Percentiles rank a stretch among this genome's conserved stretches.
Evolutionary conservation across 176 grass and related monocot genomes (phyloP).

Genomic region (sorghum (Sorghum bicolor)): DNA sequence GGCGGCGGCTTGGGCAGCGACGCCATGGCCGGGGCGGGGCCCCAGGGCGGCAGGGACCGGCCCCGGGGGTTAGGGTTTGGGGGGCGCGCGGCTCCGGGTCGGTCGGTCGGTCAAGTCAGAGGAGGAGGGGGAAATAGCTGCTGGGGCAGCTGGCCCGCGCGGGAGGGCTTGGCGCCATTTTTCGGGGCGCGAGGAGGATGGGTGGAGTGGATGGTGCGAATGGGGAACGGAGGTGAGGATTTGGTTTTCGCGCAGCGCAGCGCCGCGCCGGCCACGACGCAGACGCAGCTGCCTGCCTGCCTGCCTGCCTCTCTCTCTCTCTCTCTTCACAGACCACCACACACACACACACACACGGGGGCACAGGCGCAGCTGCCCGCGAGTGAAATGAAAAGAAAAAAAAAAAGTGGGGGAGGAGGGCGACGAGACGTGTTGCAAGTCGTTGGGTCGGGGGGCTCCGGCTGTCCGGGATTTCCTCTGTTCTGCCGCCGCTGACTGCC

Average conservation of each 20-base stretch:
- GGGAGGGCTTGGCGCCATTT: conserved; percentile 49
- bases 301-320: not conserved
- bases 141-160: not conserved
- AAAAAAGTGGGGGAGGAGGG: not conserved
- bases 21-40: not conserved
- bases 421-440: not conserved
- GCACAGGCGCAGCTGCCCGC: not conserved
- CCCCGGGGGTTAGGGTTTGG: conserved; percentile 27
- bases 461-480: too few species aligned
- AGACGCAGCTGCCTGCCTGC: not conserved
- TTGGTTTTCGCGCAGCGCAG: conserved; percentile 5
- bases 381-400: too few species aligned
- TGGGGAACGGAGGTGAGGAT: conserved; percentile 11
- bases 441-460: not conserved
- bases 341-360: not conserved
- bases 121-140: conserved; percentile 18
- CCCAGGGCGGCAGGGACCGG: too few species aligned
- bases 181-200: not conserved
- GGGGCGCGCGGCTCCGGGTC: not conserved
- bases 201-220: not conserved
- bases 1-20: conserved; percentile 31
- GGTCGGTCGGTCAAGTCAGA: not conserved
- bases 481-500: too few species aligned
- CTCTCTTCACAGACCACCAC: not conserved
- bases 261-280: not conserved